Base-by-base conservation (phyloP, 345 rosid species). In the Chamaenerion angustifolium region DNA sequence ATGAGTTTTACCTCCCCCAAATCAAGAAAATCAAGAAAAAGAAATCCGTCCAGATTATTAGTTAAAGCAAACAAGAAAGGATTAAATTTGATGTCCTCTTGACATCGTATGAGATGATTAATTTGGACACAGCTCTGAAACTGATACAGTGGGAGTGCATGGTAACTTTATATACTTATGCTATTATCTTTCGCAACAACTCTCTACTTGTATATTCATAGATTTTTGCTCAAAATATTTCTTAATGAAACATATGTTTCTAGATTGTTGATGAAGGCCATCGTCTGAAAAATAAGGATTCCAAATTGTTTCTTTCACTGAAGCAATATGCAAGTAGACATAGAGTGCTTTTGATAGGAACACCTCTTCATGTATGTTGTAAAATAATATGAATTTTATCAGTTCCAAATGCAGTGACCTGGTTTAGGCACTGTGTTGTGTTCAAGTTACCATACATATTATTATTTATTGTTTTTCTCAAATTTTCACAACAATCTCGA, bases 71-170 rank as follows among this genome's bases (percentile, higher is more conserved):
- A 73, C 95, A 93, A 59, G 94, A 93, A 25, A 77, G 99, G 57
- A 93, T 88, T 56, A 93, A 93, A 61, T 88, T 93, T 70, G 99
- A 93, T n/a, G n/a, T n/a, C n/a, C n/a, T n/a, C n/a, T n/a, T n/a
- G n/a, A n/a, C n/a, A n/a, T n/a, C n/a, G n/a, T 88, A 93, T 76
- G 99, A 93, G 81, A 85, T 93, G 96, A 71, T 93, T 58, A 88
- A 93, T 73, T 59, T 85, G 66, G 96, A 93, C 63, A 52, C 83
- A 48, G 61, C 85, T 56, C 56, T 93, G 61, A 93, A 77, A 74
- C 95, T 95, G 25, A 88, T 93, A 59, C 78, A 77, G 68, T 93
- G 99, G 99, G 88, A 88, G 46, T 85, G 95, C 88, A 93, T 93
- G 99, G 99, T 88, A 75, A 77, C 51, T 18, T 54, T 23, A 64